Evolutionary conservation across 2,329 filamentous ascomycete species (phyloP).

Genomic region (Hypoxylon sp.): DNA sequence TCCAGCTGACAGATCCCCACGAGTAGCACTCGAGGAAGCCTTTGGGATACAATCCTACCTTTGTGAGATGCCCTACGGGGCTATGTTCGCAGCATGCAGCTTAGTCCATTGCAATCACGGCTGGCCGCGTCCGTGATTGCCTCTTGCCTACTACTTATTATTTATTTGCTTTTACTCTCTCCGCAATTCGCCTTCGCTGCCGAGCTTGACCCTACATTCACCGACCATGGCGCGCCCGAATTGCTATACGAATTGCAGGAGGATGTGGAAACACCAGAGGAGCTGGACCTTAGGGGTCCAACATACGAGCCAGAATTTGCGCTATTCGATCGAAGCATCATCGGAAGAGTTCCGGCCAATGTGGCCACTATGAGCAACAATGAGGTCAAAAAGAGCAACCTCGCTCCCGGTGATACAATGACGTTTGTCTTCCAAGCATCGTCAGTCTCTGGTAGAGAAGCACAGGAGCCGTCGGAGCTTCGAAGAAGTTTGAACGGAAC

Average conservation of each 20-base stretch:
- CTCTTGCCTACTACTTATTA: slow-evolving; percentile 69
- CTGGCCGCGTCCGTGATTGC: slow-evolving; percentile 76
- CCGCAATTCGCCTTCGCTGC: slow-evolving; percentile 74
- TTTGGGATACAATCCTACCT: slow-evolving; percentile 39
- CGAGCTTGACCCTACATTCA: slow-evolving; percentile 58
- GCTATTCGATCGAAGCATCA: slow-evolving; percentile 72
- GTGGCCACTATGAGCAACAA: slow-evolving; percentile 75
- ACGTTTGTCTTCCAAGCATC: slow-evolving; percentile 75
- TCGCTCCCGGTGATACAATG: slow-evolving; percentile 73
- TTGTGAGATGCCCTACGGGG: slow-evolving; percentile 57
- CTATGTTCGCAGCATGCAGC: slow-evolving; percentile 67
- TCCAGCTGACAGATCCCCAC: slow-evolving; percentile 27
- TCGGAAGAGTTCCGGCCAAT: slow-evolving; percentile 71
- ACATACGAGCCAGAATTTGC: slow-evolving; percentile 74
- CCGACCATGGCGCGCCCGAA: slow-evolving; percentile 43
- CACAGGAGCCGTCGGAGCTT: slow-evolving; percentile 46
- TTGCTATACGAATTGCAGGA: slow-evolving; percentile 44
- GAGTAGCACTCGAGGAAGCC: slow-evolving; percentile 16
- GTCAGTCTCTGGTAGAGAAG: slow-evolving; percentile 63
- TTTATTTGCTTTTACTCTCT: slow-evolving; percentile 73
- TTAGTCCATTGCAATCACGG: slow-evolving; percentile 79
- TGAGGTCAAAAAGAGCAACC: slow-evolving; percentile 69
- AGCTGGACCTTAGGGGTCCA: slow-evolving; percentile 46
- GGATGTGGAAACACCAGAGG: slow-evolving; percentile 39
- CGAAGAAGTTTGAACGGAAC: slow-evolving; percentile 48